Base-by-base conservation (phyloP, 2,329 filamentous ascomycete genomes). In the Hymenoscyphus repandus region DNA sequence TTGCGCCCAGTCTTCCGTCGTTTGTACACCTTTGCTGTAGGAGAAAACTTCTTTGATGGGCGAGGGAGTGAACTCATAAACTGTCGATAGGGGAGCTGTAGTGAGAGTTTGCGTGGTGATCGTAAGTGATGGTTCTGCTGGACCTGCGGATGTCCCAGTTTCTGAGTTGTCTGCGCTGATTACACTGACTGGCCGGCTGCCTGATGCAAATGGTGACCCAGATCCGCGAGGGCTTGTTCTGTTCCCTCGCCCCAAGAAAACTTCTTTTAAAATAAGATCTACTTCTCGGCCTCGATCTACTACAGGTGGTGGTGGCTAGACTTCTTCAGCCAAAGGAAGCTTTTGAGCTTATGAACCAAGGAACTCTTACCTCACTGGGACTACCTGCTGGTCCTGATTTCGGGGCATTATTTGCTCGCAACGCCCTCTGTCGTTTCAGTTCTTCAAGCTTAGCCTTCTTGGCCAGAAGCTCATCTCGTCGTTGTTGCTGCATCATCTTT, bases 371-470 rank as follows among this genome's bases (percentile, higher is more conserved):
- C 73, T 95, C 90, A 68, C 78, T 79, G 46, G 80, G 72, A 65
- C 81, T 79, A 53, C 83, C 83, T 74, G 67, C 83, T 87, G 64
- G 84, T 79, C 60, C 90, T 60, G 76, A 82, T 56, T 79, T 79
- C 53, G 77, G 81, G 62, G 88, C 83, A 67, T 95, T 88, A 66
- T 80, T 88, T 58, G 88, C 82, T 53, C 91, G 81, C 62, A 92
- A 74, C 69, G 95, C 90, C 62, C 93, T 82, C 73, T 96, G 90
- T 56, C 88, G 83, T 74, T 96, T 96, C 59, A 99, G 80, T 78
- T 97, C 93, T 45, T 89, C 91, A 64, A 99, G 89, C 77, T 93
- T 96, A 57, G 91, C 92, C 76, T 89, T 92, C 75, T 99, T 99
- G 61, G 90, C 91, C 63, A 93, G 76, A 62, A 99, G 96, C 76